A percentile compares a stretch with the other conserved stretches of the same genome.
phyloP scores from a whole-genome alignment of 1,284 basidiomycete species.

The Cutaneotrichosporon spelunceum region DNA sequence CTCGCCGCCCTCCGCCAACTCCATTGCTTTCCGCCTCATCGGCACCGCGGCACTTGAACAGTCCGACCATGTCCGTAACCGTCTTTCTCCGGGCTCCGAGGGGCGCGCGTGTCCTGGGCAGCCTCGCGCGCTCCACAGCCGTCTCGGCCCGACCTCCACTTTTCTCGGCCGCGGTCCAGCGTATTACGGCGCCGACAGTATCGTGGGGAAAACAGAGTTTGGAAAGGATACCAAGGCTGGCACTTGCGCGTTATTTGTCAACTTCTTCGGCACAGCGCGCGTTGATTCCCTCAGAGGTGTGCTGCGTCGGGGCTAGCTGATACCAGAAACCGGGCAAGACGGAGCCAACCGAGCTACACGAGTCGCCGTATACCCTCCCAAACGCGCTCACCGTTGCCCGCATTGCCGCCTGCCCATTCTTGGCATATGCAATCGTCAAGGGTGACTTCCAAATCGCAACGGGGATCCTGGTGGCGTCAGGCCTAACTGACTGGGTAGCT shows the following conservation, averaged over 20 bases:
- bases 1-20: not conserved
- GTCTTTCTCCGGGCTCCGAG: constrained; percentile 14
- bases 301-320: not conserved
- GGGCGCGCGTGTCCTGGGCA: constrained; percentile 6
- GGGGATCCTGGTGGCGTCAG: constrained; percentile 78
- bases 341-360: constrained; percentile 53
- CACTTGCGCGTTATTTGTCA: not conserved
- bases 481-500: constrained; percentile 81
- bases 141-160: constrained; percentile 1
- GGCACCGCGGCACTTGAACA: constrained; percentile 1
- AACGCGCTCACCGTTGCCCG: constrained; percentile 85
- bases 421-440: constrained; percentile 88
- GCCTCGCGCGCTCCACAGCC: not conserved
- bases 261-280: not conserved
- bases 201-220: not conserved
- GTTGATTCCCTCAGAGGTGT: not conserved
- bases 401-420: constrained; percentile 79
- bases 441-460: constrained; percentile 77
- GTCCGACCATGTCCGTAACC: constrained; percentile 14
- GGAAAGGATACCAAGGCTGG: not conserved
- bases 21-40: not conserved
- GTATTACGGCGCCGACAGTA: not conserved
- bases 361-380: constrained; percentile 94
- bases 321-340: not conserved
- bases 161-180: not conserved